Percentiles rank a stretch among this genome's conserved stretches.
These are phyloP conservation scores for Phaeolepiota aurea DNA, from an alignment of 768 basidiomycete species.

Conservation along the genomic window DNA sequence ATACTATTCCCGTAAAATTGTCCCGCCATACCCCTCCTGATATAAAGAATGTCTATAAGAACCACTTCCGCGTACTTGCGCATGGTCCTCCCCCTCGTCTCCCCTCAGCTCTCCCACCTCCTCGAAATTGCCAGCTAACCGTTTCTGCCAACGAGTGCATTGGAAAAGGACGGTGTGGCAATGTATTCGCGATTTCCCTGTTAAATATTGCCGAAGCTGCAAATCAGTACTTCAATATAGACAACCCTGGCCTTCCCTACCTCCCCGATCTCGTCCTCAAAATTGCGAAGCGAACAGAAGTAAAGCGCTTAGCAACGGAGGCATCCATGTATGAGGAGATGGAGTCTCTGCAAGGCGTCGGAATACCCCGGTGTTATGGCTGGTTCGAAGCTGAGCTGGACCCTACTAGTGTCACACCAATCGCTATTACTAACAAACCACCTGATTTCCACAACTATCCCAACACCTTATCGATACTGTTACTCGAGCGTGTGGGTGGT, in stretches of 20 bases:
- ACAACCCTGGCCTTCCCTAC: slow-evolving; percentile 4
- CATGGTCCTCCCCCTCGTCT: slow-evolving; percentile 13
- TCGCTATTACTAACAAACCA: neutral
- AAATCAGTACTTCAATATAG: neutral
- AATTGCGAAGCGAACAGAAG: slow-evolving; percentile 8
- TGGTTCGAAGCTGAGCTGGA: slow-evolving; percentile 11
- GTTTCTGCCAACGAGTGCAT: slow-evolving; percentile 7
- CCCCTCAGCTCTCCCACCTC: slow-evolving; percentile 10
- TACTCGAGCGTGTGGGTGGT: slow-evolving; percentile 11
- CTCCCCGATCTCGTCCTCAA: slow-evolving; percentile 14
- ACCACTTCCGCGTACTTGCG: slow-evolving; percentile 9
- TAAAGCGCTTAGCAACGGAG: slow-evolving; percentile 10
- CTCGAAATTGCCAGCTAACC: slow-evolving; percentile 7
- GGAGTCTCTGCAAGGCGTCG: slow-evolving; percentile 13
- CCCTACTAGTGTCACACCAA: slow-evolving; percentile 2
- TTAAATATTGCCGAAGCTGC: slow-evolving; percentile 4
- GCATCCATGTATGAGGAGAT: slow-evolving; percentile 15
- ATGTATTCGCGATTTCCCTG: slow-evolving; percentile 7
- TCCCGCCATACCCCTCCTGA: slow-evolving; percentile 5
- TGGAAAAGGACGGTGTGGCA: slow-evolving; percentile 13
- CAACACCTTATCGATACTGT: slow-evolving; percentile 6
- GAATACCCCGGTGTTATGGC: slow-evolving; percentile 13
- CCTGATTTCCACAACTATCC: neutral
- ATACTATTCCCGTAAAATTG: neutral
- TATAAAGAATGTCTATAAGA: slow-evolving; percentile 7